These are phyloP conservation scores for Leccinum variicolor DNA, from an alignment of 768 basidiomycete genomes.

Conservation along the genomic window DNA sequence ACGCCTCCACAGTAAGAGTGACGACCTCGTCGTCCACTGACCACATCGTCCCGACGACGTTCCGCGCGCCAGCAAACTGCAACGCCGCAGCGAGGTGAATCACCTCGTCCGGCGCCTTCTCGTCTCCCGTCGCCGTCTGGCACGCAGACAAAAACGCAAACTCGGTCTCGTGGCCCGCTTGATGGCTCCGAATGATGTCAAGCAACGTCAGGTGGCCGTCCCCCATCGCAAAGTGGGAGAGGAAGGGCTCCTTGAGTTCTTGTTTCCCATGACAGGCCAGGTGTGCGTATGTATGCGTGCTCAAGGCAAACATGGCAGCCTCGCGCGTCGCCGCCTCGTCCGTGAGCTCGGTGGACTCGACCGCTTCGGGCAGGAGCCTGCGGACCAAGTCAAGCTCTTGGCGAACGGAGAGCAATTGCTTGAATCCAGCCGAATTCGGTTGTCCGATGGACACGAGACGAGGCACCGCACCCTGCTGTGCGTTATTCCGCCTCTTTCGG, in stretches of 20 bases:
- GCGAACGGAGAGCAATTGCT: not conserved
- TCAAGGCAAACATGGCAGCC: slow-evolving; percentile 7
- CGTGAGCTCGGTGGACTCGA: slow-evolving; percentile 9
- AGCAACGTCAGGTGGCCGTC: slow-evolving; percentile 19
- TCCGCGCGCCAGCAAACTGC: slow-evolving; percentile 26
- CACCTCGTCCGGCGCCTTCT: slow-evolving; percentile 23
- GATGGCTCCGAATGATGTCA: slow-evolving; percentile 17
- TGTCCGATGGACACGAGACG: slow-evolving; percentile 20
- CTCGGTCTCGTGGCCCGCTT: slow-evolving; percentile 11
- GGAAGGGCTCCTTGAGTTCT: slow-evolving; percentile 8
- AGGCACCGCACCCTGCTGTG: not conserved
- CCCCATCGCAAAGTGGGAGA: slow-evolving; percentile 19
- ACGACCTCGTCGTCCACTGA: slow-evolving; percentile 23
- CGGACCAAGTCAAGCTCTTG: slow-evolving; percentile 15
- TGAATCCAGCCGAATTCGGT: slow-evolving; percentile 8
- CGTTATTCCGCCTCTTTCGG: not conserved
- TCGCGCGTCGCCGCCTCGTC: slow-evolving; percentile 13
- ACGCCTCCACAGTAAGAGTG: slow-evolving; percentile 9
- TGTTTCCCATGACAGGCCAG: slow-evolving; percentile 29
- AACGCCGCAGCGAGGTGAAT: slow-evolving; percentile 31
- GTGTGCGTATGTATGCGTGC: slow-evolving; percentile 21
- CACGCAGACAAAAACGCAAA: slow-evolving; percentile 33
- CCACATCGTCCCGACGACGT: slow-evolving; percentile 33
- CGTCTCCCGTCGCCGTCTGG: slow-evolving; percentile 26
- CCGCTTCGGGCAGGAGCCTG: slow-evolving; percentile 4